phyloP scores from a whole-genome alignment of 2,329 filamentous ascomycete genomes.

The Colletotrichum sidae region DNA sequence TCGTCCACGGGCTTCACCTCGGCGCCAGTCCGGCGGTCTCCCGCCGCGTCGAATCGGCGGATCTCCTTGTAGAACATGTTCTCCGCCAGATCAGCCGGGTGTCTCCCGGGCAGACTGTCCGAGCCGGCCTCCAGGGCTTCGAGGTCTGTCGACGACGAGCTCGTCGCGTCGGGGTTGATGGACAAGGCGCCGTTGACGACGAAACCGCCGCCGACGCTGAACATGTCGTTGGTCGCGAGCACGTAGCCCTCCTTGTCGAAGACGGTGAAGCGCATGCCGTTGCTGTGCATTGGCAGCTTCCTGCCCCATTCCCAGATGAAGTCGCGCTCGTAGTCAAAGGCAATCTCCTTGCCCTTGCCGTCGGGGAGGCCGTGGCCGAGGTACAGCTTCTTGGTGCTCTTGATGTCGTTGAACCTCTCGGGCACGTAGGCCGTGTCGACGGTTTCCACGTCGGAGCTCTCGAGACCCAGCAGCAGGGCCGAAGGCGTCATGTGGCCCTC shows the following conservation, averaged over 20 bases:
- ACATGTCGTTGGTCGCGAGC: conserved; percentile 62
- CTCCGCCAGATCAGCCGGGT: conserved; percentile 62
- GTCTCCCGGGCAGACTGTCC: conserved; percentile 37
- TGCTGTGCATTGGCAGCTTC: conserved; percentile 63
- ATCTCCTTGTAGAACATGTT: conserved; percentile 66
- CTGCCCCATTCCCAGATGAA: conserved; percentile 64
- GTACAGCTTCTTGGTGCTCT: conserved; percentile 55
- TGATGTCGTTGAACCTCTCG: conserved; percentile 58
- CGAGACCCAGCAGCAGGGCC: conserved; percentile 60
- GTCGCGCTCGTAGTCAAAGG: conserved; percentile 61
- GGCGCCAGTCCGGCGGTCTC: conserved; percentile 56
- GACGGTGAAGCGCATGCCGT: conserved; percentile 64
- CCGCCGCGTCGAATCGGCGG: conserved; percentile 57
- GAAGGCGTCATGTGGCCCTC: conserved; percentile 65
- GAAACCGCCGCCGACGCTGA: conserved; percentile 64
- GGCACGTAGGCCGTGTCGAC: conserved; percentile 62
- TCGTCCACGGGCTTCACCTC: conserved; percentile 53
- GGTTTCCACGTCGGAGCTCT: conserved; percentile 61
- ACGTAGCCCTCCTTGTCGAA: conserved; percentile 59
- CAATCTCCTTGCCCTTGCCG: conserved; percentile 56
- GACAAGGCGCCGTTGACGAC: conserved; percentile 63
- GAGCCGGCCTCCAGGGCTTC: conserved; percentile 36
- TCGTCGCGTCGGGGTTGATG: conserved; percentile 47
- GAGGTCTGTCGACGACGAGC: conserved; percentile 29
- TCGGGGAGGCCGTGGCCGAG: conserved; percentile 54